Base-by-base conservation (phyloP, 257 asterid genomes). In the Ehretia macrophylla region DNA sequence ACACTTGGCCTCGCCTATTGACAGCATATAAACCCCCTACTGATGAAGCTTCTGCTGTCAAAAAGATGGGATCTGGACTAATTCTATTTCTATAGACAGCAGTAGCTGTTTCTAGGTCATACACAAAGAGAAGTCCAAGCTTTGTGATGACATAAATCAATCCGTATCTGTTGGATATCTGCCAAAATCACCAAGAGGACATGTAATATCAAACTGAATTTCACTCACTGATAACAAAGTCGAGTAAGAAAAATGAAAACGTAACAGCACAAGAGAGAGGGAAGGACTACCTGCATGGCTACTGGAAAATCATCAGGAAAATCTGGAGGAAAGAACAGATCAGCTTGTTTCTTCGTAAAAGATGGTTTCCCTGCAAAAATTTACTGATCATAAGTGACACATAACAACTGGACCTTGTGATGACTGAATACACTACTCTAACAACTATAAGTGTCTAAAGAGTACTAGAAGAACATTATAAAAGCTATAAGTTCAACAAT, bases 91-190 rank as follows among this genome's bases (percentile, higher is more conserved):
- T 85, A 75, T 93, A 93, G 39, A 93, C 93, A 10, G 99, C 97
- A 55, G 95, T 79, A 61, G 99, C 97, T 54, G 94, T 81, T 56
- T 93, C 99, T 73, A 93, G 83, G 70, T 93, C 99, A 75, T 93
- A 93, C 38, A 93, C 99, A 76, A 93, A 93, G 58, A 93, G 95
- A 70, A 93, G 92, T 51, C 99, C 99, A 76, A 93, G 95, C 92
- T 93, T 93, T 1, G 97, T 93, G 76, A 93, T 90, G 70, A 90
- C 99, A 72, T 85, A 93, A 59, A 87, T 76, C 77, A 93, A 88
- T 69, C 96, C 81, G 76, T 87, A 90, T 75, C 87, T 93, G 47
- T 85, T 94, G 14, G 99, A 90, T 53, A 93, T 87, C 96, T 93
- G 94, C 79, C 79, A 71, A 60, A 68, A 75, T 14, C 17, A 51